Conservation (phyloP, 2,329 filamentous ascomycete genomes). For the Pyricularia pennisetigena region DNA sequence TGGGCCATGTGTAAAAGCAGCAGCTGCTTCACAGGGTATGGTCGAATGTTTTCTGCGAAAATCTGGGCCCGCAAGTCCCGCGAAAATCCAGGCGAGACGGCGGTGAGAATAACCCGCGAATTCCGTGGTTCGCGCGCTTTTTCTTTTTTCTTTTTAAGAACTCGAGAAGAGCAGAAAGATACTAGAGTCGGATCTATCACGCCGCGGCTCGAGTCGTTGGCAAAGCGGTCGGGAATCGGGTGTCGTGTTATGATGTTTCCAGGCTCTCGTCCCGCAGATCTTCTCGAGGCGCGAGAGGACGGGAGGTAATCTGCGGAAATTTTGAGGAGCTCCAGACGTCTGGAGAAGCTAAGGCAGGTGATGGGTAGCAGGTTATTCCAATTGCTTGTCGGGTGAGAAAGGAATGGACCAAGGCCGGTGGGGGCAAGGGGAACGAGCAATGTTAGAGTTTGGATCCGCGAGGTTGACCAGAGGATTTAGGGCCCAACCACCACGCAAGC, state of each 20-base stretch:
- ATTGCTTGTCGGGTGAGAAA: not conserved
- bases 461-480: not conserved
- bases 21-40: not conserved
- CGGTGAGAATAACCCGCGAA: not conserved
- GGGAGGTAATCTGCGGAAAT: not conserved
- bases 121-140: not conserved
- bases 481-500: constrained; percentile 1
- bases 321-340: not conserved
- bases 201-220: not conserved
- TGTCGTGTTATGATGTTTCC: not conserved
- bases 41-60: not conserved
- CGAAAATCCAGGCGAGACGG: not conserved
- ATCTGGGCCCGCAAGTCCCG: not conserved
- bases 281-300: not conserved
- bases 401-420: not conserved
- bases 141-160: not conserved
- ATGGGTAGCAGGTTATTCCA: not conserved
- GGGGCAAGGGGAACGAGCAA: not conserved
- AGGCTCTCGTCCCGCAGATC: not conserved
- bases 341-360: not conserved
- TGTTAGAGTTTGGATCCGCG: not conserved
- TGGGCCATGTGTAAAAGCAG: not conserved
- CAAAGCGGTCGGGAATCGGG: not conserved
- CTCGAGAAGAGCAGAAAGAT: not conserved
- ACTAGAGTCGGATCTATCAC: not conserved